These are phyloP conservation scores for Ophiocordyceps sinensis DNA, from an alignment of 2,329 filamentous ascomycete genomes.

Conservation along the genomic window DNA sequence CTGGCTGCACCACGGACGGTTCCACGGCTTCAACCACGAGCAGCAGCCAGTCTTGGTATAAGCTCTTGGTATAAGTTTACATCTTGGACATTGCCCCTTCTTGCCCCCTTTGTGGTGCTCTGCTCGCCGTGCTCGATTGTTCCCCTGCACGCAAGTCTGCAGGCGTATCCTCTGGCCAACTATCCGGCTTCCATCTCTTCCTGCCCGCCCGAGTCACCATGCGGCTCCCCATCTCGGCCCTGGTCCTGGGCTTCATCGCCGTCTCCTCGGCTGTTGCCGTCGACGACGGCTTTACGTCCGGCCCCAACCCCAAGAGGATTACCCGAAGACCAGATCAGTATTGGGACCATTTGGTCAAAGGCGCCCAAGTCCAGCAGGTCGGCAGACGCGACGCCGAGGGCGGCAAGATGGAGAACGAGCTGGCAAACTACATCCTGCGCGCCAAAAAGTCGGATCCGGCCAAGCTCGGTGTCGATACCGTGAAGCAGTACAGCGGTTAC, in stretches of 20 bases:
- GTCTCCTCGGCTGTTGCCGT: background rate
- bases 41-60: too few relatives aligned
- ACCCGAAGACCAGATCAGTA: background rate
- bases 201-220: background rate
- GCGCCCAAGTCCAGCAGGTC: background rate
- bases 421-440: conserved; percentile 75
- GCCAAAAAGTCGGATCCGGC: conserved; percentile 81
- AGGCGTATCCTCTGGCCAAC: too few relatives aligned
- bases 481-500: conserved; percentile 97
- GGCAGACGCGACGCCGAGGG: conserved; percentile 41
- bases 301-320: conserved; percentile 1
- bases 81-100: too few relatives aligned
- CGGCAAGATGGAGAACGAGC: conserved; percentile 25
- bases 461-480: conserved; percentile 70
- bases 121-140: too few relatives aligned
- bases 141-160: too few relatives aligned
- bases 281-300: background rate
- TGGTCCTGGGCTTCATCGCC: background rate
- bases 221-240: conserved; percentile 1
- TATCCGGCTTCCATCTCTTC: too few relatives aligned
- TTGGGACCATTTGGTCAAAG: conserved; percentile 1
- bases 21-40: too few relatives aligned
- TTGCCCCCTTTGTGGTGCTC: too few relatives aligned
- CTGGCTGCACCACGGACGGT: too few relatives aligned
- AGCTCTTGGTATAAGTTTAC: too few relatives aligned